These are phyloP conservation scores for Aspergillus sp. DNA, from an alignment of 2,329 filamentous ascomycete species.

Conservation along the genomic window DNA sequence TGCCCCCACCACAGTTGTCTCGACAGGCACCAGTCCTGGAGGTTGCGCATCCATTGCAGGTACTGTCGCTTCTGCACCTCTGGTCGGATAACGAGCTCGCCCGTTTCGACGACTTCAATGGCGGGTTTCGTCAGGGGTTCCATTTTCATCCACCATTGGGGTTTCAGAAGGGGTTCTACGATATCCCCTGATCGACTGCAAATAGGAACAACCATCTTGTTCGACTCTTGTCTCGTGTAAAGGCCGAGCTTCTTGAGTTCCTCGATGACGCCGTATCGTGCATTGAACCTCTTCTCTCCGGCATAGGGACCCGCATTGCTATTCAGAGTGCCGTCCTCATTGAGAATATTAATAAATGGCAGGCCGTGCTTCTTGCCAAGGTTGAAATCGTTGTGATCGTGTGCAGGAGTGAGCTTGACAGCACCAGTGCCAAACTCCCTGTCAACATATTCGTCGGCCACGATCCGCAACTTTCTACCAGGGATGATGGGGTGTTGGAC, in stretches of 20 bases:
- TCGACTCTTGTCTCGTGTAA: conserved; percentile 91
- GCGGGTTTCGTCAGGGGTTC: conserved; percentile 75
- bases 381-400: conserved; percentile 92
- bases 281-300: conserved; percentile 90
- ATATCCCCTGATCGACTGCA: conserved; percentile 88
- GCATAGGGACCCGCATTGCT: conserved; percentile 76
- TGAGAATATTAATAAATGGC: conserved; percentile 92
- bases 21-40: conserved; percentile 94
- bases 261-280: conserved; percentile 79
- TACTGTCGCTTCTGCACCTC: conserved; percentile 82
- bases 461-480: conserved; percentile 74
- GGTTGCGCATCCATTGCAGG: conserved; percentile 79
- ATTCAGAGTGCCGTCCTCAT: conserved; percentile 87
- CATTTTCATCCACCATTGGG: conserved; percentile 99
- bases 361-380: conserved; percentile 78
- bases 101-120: conserved; percentile 75
- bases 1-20: conserved; percentile 95
- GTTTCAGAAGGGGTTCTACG: conserved; percentile 92
- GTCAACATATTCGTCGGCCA: conserved; percentile 87
- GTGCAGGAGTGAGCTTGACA: conserved; percentile 93
- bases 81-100: conserved; percentile 80
- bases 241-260: conserved; percentile 81
- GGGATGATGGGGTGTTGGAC: conserved; percentile 81
- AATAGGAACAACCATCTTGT: conserved; percentile 91
- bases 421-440: conserved; percentile 93